These are phyloP conservation scores for Coemansia sp. DNA, from an alignment of 192 early-diverging fungal species.

Conservation along the genomic window DNA sequence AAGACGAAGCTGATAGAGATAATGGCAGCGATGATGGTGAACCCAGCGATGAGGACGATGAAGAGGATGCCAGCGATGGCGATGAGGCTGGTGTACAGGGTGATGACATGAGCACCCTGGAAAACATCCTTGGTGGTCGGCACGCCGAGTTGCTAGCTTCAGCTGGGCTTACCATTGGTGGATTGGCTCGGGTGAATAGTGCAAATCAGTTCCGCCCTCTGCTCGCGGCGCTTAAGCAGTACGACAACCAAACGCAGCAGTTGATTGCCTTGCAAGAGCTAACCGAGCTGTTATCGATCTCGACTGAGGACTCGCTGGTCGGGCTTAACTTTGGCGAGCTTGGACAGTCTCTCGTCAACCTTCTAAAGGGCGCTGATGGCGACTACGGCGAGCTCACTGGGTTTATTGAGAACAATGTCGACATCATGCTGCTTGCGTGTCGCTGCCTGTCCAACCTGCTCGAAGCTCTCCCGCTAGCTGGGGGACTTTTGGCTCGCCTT, in stretches of 20 bases:
- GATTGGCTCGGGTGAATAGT: constrained; percentile 23
- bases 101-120: not conserved
- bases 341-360: constrained; percentile 64
- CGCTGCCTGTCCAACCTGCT: constrained; percentile 90
- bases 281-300: constrained; percentile 72
- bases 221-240: constrained; percentile 59
- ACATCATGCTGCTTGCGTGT: constrained; percentile 86
- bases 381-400: constrained; percentile 35
- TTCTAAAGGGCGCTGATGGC: constrained; percentile 59
- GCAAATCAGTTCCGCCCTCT: constrained; percentile 61
- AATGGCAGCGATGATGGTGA: not conserved
- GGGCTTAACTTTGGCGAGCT: constrained; percentile 70
- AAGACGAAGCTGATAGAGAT: not conserved
- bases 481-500: constrained; percentile 65
- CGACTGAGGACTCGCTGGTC: constrained; percentile 70
- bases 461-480: constrained; percentile 78
- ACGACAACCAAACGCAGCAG: constrained; percentile 66
- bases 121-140: constrained; percentile 12
- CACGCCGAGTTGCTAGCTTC: constrained; percentile 1
- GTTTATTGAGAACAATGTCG: constrained; percentile 54
- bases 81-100: not conserved
- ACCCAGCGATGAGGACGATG: not conserved
- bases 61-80: not conserved
- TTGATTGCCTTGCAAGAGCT: constrained; percentile 87
- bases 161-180: constrained; percentile 20